phyloP scores from a whole-genome alignment of 768 basidiomycete species.

The Russula dissimulans region DNA sequence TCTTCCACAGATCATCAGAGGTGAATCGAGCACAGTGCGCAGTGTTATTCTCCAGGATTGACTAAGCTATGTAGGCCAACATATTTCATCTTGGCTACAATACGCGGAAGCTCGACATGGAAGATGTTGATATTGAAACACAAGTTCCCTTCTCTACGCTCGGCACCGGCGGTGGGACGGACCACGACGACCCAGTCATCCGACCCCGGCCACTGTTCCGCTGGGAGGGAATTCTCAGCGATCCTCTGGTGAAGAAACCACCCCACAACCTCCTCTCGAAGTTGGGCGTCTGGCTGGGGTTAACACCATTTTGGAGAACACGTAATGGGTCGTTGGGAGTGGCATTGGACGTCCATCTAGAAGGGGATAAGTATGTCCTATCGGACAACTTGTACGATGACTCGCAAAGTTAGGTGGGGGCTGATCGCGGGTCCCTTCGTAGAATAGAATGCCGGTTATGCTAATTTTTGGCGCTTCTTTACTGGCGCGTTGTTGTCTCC shows the following conservation, averaged over 20 bases:
- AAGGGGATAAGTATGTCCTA: slow-evolving; percentile 50
- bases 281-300: slow-evolving; percentile 58
- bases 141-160: slow-evolving; percentile 43
- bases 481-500: slow-evolving; percentile 4
- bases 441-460: not conserved
- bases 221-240: slow-evolving; percentile 61
- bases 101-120: slow-evolving; percentile 48
- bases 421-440: not conserved
- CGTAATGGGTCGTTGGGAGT: slow-evolving; percentile 45
- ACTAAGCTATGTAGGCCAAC: slow-evolving; percentile 37
- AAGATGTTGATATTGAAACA: slow-evolving; percentile 48
- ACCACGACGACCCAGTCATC: slow-evolving; percentile 55
- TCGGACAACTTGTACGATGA: slow-evolving; percentile 16
- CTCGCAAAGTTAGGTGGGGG: not conserved
- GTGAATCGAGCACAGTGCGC: slow-evolving; percentile 29
- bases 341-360: slow-evolving; percentile 48
- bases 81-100: slow-evolving; percentile 52
- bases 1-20: slow-evolving; percentile 42
- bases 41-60: not conserved
- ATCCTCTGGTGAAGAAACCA: slow-evolving; percentile 33
- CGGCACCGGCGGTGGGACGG: slow-evolving; percentile 63
- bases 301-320: slow-evolving; percentile 53
- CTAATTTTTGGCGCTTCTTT: slow-evolving; percentile 21
- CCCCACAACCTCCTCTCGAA: slow-evolving; percentile 31
- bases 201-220: slow-evolving; percentile 52